These are phyloP conservation scores for Pleurotus giganteus DNA, from an alignment of 768 basidiomycete genomes.

Conservation along the genomic window DNA sequence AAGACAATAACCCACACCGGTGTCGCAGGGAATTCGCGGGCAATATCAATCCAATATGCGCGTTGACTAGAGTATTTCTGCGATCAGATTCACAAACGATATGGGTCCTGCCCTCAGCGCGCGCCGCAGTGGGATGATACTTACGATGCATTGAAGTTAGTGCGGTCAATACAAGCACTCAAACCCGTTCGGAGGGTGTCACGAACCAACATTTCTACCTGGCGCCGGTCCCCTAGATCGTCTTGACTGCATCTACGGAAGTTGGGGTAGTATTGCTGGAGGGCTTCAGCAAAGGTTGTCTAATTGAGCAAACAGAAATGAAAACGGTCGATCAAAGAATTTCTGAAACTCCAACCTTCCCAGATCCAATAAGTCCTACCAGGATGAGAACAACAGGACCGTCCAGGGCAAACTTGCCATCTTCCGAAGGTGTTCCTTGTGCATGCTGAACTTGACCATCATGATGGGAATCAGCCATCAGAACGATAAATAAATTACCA, in stretches of 20 bases:
- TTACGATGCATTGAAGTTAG: slow-evolving; percentile 69
- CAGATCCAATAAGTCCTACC: slow-evolving; percentile 72
- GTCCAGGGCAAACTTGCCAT: slow-evolving; percentile 15
- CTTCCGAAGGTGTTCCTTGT: too few relatives aligned
- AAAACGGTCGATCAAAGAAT: too few relatives aligned
- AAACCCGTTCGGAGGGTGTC: slow-evolving; percentile 49
- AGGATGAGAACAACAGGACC: slow-evolving; percentile 64
- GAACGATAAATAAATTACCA: not conserved
- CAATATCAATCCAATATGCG: slow-evolving; percentile 73
- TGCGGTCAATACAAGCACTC: slow-evolving; percentile 79
- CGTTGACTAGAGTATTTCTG: slow-evolving; percentile 50
- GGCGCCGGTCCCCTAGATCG: slow-evolving; percentile 64
- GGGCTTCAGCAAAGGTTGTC: slow-evolving; percentile 71
- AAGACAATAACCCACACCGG: slow-evolving; percentile 74
- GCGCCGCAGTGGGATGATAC: slow-evolving; percentile 25
- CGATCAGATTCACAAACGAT: not conserved
- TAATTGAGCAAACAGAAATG: slow-evolving; percentile 20
- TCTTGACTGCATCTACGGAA: slow-evolving; percentile 80
- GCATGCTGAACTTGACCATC: too few relatives aligned
- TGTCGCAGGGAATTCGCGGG: slow-evolving; percentile 60
- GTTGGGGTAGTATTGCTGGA: slow-evolving; percentile 55
- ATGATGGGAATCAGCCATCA: not conserved
- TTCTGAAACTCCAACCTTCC: too few relatives aligned
- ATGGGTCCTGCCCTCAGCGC: not conserved
- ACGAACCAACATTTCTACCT: slow-evolving; percentile 62